Evolutionary conservation across 2,329 filamentous ascomycete species (phyloP).

Genomic region (Pestalotiopsis sp.): DNA sequence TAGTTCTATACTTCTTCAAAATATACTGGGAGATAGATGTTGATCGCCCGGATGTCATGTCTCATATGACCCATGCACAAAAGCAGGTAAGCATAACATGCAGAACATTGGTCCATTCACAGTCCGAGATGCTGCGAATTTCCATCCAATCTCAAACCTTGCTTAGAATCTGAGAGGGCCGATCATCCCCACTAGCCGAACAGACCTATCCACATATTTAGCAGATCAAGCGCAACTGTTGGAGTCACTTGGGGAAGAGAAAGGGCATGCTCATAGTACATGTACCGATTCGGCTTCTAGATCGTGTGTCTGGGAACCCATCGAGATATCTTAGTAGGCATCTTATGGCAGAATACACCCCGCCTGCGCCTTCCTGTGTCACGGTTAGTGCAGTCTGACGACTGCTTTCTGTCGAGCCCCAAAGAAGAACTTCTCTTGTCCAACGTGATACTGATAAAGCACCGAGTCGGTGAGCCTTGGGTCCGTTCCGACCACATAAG

Average conservation of each 20-base stretch:
- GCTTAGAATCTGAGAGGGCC: background rate
- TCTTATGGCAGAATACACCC: background rate
- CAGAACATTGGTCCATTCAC: background rate
- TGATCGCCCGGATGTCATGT: background rate
- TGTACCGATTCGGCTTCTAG: background rate
- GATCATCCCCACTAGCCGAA: background rate
- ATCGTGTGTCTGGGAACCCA: background rate
- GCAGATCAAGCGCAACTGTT: background rate
- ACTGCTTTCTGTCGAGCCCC: background rate
- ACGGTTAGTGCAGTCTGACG: background rate
- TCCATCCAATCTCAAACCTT: background rate
- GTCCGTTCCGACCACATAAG: background rate
- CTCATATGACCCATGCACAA: background rate
- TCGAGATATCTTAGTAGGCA: background rate
- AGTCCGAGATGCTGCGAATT: background rate
- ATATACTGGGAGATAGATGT: background rate
- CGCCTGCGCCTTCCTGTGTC: background rate
- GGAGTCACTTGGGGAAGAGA: slow-evolving; percentile 1
- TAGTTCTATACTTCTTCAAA: background rate
- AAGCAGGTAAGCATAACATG: background rate
- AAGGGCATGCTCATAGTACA: background rate
- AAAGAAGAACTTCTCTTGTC: background rate
- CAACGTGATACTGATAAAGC: background rate
- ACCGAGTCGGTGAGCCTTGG: background rate
- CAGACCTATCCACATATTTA: background rate